Evolutionary conservation across 225 moss, liverwort and hornwort species (phyloP).

Genomic region (Pleurozium schreberi): DNA sequence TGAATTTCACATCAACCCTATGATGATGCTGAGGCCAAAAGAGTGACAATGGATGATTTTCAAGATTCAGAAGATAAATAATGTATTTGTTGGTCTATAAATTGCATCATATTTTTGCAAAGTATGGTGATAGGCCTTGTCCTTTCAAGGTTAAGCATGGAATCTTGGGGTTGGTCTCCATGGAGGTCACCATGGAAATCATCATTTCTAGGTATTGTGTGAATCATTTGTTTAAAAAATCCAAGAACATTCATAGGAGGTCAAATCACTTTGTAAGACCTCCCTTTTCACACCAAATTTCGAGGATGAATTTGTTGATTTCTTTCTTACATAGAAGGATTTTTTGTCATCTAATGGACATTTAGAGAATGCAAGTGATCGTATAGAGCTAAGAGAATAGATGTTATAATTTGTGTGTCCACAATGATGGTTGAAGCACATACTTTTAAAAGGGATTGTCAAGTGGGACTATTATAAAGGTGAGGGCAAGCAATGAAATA

Average conservation of each 20-base stretch:
- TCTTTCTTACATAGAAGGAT: no score
- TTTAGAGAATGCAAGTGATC: no score
- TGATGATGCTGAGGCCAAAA: no score
- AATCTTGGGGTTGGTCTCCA: no score
- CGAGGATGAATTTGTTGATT: no score
- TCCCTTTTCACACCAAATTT: rapidly evolving
- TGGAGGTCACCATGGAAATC: not conserved
- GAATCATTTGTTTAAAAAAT: not conserved
- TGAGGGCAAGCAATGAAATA: not conserved
- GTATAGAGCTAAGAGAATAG: no score
- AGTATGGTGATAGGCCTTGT: not conserved
- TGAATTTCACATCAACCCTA: no score
- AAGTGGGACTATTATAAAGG: no score
- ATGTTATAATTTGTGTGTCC: no score
- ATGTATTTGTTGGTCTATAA: rapidly evolving
- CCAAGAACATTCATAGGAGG: not conserved
- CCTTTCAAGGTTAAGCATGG: not conserved
- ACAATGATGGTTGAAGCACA: no score
- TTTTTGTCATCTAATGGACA: no score
- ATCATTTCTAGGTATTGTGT: not conserved
- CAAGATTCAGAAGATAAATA: not conserved
- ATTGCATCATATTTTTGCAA: not conserved
- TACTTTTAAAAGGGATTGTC: not conserved
- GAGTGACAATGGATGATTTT: not conserved
- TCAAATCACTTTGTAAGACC: not conserved